Percentiles rank a stretch among this genome's conserved stretches.
Evolutionary conservation across 2,329 filamentous ascomycete species (phyloP).

Genomic region (Stagonosporopsis vannaccii): DNA sequence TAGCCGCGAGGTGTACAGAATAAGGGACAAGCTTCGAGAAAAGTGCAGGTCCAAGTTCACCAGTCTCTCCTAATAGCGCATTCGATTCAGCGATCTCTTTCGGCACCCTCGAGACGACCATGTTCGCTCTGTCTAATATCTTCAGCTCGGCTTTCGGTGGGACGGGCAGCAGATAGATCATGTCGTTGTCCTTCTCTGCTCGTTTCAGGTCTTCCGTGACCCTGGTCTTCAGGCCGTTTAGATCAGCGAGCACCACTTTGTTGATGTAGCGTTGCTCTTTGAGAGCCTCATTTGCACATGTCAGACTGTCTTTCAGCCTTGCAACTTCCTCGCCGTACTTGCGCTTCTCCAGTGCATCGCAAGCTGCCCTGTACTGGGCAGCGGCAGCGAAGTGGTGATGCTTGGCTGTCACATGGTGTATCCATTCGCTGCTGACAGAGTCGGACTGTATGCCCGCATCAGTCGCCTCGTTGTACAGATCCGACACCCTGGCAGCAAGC

Average conservation of each 20-base stretch:
- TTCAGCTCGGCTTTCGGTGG: constrained; percentile 89
- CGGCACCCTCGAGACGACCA: constrained; percentile 82
- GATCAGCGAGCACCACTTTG: constrained; percentile 79
- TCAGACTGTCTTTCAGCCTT: constrained; percentile 79
- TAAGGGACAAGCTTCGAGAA: constrained; percentile 95
- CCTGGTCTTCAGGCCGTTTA: constrained; percentile 81
- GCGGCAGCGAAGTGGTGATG: constrained; percentile 97
- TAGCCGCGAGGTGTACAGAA: constrained; percentile 91
- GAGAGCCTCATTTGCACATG: constrained; percentile 83
- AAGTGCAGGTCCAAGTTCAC: constrained; percentile 81
- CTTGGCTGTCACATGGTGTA: constrained; percentile 96
- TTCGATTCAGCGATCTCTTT: constrained; percentile 83
- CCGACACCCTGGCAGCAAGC: constrained; percentile 87
- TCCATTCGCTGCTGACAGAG: constrained; percentile 91
- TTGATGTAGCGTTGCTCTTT: constrained; percentile 85
- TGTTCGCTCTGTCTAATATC: constrained; percentile 83
- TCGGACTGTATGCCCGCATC: constrained; percentile 90
- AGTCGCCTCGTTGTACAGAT: constrained; percentile 84
- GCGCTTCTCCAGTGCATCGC: constrained; percentile 89
- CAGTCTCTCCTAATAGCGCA: constrained; percentile 78
- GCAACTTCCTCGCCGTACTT: constrained; percentile 97
- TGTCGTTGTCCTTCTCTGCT: constrained; percentile 94
- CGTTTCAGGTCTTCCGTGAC: constrained; percentile 88
- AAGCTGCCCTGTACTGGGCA: constrained; percentile 89
- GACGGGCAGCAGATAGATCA: constrained; percentile 89